phyloP scores from a whole-genome alignment of 352 stramenopile genomes.

The Globisporangium okanoganense region DNA sequence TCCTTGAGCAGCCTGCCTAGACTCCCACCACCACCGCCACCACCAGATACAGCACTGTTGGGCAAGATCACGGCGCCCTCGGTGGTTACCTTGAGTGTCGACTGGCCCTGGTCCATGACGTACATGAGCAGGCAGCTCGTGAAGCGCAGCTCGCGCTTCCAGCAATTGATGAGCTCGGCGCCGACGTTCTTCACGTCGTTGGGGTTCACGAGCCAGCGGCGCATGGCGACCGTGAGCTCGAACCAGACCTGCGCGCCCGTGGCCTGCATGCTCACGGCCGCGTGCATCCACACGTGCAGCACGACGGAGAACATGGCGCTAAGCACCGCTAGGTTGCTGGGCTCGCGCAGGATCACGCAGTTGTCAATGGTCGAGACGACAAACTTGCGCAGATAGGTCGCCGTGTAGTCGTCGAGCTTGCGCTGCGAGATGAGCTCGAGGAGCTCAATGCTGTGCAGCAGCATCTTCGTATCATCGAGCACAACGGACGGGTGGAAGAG shows the following conservation, averaged over 20 bases:
- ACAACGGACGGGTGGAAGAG: conserved; percentile 85
- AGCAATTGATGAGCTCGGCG: conserved; percentile 74
- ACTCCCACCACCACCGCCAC: neutral
- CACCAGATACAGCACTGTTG: conserved; percentile 15
- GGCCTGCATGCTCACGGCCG: conserved; percentile 48
- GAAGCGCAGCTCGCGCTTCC: conserved; percentile 80
- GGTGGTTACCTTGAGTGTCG: conserved; percentile 56
- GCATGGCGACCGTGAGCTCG: conserved; percentile 74
- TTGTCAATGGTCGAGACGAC: conserved; percentile 85
- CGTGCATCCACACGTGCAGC: conserved; percentile 86
- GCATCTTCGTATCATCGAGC: conserved; percentile 77
- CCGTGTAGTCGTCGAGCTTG: conserved; percentile 78
- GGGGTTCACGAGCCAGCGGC: conserved; percentile 70
- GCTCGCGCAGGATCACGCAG: conserved; percentile 62
- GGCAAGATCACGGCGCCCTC: conserved; percentile 58
- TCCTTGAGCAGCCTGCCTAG: conserved; percentile 48
- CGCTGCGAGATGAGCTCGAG: conserved; percentile 84
- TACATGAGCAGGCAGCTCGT: conserved; percentile 81
- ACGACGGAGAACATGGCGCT: conserved; percentile 80
- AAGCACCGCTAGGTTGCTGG: conserved; percentile 53
- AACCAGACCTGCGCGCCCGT: conserved; percentile 71
- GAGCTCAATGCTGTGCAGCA: conserved; percentile 82
- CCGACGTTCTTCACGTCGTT: conserved; percentile 55
- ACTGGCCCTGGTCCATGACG: conserved; percentile 72
- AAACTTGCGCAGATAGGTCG: conserved; percentile 85